Conservation (phyloP, 106 monocot species). For the Alisma plantagoaquatica region DNA sequence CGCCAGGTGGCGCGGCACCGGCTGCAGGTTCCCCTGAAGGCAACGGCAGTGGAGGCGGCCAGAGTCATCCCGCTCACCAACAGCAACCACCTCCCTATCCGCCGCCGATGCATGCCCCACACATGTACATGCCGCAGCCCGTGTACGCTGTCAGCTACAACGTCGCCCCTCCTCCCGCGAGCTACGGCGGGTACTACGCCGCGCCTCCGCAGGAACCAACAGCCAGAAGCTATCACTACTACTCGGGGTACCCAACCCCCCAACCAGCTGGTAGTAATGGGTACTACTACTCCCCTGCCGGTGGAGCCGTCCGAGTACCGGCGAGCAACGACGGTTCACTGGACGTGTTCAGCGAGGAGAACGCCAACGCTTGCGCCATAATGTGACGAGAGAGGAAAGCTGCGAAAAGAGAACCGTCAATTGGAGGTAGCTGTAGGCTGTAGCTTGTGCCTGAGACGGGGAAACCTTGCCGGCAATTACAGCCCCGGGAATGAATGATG, state of each 20-base stretch:
- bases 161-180: constrained; percentile 28
- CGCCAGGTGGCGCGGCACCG: background rate
- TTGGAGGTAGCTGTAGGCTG: too few species aligned
- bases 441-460: too few species aligned
- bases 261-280: background rate
- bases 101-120: background rate
- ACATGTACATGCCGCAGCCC: constrained; percentile 4
- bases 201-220: background rate
- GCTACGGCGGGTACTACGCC: constrained; percentile 19
- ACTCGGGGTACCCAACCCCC: background rate
- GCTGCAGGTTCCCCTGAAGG: background rate
- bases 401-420: too few species aligned
- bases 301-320: constrained; percentile 1
- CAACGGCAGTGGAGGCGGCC: constrained; percentile 1
- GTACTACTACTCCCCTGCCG: constrained; percentile 8
- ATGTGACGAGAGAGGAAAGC: too few species aligned
- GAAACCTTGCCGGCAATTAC: too few species aligned
- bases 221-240: constrained; percentile 6
- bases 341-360: constrained; percentile 48
- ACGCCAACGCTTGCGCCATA: constrained; percentile 32
- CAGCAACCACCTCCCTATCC: background rate
- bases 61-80: background rate
- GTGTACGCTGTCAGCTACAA: constrained; percentile 37
- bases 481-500: too few species aligned
- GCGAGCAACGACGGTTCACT: constrained; percentile 18